phyloP scores from a whole-genome alignment of 1,284 basidiomycete species.

The Fomitopsis betulina region DNA sequence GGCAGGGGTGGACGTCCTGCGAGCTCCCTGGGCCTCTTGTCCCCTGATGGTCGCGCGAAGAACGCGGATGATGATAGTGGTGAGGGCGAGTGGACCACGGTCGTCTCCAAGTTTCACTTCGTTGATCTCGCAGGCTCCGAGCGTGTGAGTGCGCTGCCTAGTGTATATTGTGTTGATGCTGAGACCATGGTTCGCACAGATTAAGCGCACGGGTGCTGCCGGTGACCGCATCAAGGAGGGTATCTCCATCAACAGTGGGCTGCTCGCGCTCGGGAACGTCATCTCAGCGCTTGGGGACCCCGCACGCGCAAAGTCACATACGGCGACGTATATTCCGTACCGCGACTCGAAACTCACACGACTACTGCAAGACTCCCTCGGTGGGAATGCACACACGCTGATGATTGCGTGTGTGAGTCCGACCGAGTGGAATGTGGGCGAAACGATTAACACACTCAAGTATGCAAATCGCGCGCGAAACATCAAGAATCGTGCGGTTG shows the following conservation, averaged over 20 bases:
- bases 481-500: slow-evolving; percentile 92
- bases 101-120: slow-evolving; percentile 97
- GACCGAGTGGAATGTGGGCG: slow-evolving; percentile 90
- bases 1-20: slow-evolving; percentile 71
- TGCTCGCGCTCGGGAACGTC: slow-evolving; percentile 95
- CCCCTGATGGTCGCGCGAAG: slow-evolving; percentile 40
- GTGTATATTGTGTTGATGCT: slow-evolving; percentile 9
- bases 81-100: slow-evolving; percentile 79
- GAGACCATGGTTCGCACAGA: slow-evolving; percentile 35
- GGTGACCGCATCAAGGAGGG: slow-evolving; percentile 97
- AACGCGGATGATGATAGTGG: slow-evolving; percentile 56
- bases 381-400: slow-evolving; percentile 95
- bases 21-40: slow-evolving; percentile 61
- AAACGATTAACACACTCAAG: slow-evolving; percentile 97
- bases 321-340: slow-evolving; percentile 87
- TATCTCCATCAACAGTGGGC: slow-evolving; percentile 95
- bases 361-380: slow-evolving; percentile 94
- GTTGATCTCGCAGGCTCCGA: slow-evolving; percentile 98
- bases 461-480: slow-evolving; percentile 97
- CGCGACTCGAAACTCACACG: slow-evolving; percentile 97
- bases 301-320: slow-evolving; percentile 69
- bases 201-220: slow-evolving; percentile 89
- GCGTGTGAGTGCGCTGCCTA: slow-evolving; percentile 50
- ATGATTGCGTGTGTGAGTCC: slow-evolving; percentile 99
- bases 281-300: slow-evolving; percentile 98